A percentile compares a stretch with the other conserved stretches of the same genome.
Evolutionary conservation across 2,329 filamentous ascomycete genomes (phyloP).

Genomic region (Elsinoe necatrix): DNA sequence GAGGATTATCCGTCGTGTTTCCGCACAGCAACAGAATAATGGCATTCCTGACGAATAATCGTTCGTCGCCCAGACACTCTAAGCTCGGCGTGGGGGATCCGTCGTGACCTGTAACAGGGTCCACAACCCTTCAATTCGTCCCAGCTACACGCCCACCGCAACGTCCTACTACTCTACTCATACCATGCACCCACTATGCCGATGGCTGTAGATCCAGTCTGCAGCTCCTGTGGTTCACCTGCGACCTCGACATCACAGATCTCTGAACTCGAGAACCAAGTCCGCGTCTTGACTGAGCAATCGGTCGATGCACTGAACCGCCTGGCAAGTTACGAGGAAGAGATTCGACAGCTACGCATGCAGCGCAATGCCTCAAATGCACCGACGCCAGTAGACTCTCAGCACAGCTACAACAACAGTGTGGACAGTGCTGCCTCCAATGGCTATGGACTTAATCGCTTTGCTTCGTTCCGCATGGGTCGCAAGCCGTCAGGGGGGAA

Average conservation of each 20-base stretch:
- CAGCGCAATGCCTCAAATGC: conserved; percentile 23
- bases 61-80: not conserved
- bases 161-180: not conserved
- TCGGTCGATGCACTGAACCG: conserved; percentile 39
- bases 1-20: not conserved
- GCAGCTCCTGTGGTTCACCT: conserved; percentile 7
- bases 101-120: conserved; percentile 8
- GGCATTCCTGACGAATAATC: conserved; percentile 10
- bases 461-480: conserved; percentile 20
- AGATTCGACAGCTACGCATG: conserved; percentile 54
- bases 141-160: not conserved
- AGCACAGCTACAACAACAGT: conserved; percentile 16
- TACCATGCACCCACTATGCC: conserved; percentile 5
- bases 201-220: conserved; percentile 6
- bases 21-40: conserved; percentile 10
- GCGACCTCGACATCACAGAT: conserved; percentile 16
- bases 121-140: not conserved
- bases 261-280: conserved; percentile 22
- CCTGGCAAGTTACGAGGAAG: conserved; percentile 72
- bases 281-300: conserved; percentile 22
- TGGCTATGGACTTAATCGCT: conserved; percentile 25
- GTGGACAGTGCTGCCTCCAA: conserved; percentile 18
- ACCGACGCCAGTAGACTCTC: conserved; percentile 21
- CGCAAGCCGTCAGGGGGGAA: conserved; percentile 24
- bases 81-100: not conserved